phyloP scores from a whole-genome alignment of 208 protist species.

The Crithidia bombi region DNA sequence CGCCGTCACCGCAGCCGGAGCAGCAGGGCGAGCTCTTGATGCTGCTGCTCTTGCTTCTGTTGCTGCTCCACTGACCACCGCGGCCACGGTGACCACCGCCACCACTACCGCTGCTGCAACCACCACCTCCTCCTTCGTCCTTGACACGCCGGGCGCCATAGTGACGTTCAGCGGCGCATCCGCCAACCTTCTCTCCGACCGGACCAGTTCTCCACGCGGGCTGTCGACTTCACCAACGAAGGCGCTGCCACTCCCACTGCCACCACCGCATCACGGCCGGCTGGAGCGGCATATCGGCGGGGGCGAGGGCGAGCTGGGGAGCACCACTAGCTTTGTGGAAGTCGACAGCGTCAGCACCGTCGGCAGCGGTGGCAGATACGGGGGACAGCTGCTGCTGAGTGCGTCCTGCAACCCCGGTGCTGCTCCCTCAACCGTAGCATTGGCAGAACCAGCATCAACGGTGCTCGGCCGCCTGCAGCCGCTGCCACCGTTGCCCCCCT shows the following conservation, averaged over 20 bases:
- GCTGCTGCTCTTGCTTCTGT: too few relatives aligned
- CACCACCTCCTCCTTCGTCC: neutral
- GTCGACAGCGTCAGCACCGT: too few relatives aligned
- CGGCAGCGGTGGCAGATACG: neutral
- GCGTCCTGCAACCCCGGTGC: too few relatives aligned
- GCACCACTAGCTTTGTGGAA: constrained; percentile 3
- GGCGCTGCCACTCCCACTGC: neutral
- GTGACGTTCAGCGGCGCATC: constrained; percentile 21
- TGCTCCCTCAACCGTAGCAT: neutral
- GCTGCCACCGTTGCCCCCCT: constrained; percentile 7
- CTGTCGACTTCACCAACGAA: constrained; percentile 1
- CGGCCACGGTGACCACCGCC: neutral
- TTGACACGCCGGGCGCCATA: constrained; percentile 9
- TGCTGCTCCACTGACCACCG: neutral
- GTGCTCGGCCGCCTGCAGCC: constrained; percentile 15
- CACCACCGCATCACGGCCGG: neutral
- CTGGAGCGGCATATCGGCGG: neutral
- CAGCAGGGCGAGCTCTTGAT: too few relatives aligned
- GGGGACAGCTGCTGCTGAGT: neutral
- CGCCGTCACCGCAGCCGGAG: neutral
- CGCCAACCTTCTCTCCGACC: constrained; percentile 1
- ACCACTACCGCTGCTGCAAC: neutral
- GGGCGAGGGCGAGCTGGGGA: neutral
- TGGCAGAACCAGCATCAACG: neutral
- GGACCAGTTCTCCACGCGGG: neutral